Percentiles rank a stretch among this genome's conserved stretches.
Conservation (phyloP, 371 early-diverging fungal genomes). For the Mortierella sp. region DNA sequence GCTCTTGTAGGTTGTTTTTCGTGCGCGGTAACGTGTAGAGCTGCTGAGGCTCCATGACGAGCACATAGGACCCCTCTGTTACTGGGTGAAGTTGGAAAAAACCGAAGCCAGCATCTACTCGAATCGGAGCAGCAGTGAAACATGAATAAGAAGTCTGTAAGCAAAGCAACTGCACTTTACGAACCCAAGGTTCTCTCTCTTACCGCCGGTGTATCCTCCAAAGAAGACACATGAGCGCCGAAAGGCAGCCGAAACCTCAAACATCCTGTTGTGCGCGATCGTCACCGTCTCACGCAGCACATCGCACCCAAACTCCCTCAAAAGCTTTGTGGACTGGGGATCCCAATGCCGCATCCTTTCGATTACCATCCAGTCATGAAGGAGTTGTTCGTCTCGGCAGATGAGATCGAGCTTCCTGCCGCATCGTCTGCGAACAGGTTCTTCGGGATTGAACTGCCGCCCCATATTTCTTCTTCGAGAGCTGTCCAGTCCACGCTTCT, state of each 20-base stretch:
- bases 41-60: background rate
- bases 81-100: conserved; percentile 20
- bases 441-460: conserved; percentile 2
- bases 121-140: background rate
- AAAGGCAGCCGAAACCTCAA: conserved; percentile 2
- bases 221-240: conserved; percentile 7
- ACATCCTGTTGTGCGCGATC: conserved; percentile 12
- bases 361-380: conserved; percentile 19
- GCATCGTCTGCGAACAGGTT: conserved; percentile 6
- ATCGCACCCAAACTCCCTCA: conserved; percentile 11
- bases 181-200: background rate
- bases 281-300: conserved; percentile 23
- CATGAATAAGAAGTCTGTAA: too few species aligned
- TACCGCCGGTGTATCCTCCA: conserved; percentile 24
- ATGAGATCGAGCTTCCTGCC: conserved; percentile 37
- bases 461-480: conserved; percentile 6
- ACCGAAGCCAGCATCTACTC: conserved; percentile 14
- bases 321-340: conserved; percentile 21
- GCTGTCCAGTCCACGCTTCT: conserved; percentile 20
- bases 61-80: conserved; percentile 8
- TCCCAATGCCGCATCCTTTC: conserved; percentile 41
- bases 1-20: background rate
- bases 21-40: conserved; percentile 5
- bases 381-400: conserved; percentile 15
- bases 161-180: too few species aligned